Evolutionary conservation across 257 asterid species (phyloP).

Genomic region (Primulina huaijiensis): DNA sequence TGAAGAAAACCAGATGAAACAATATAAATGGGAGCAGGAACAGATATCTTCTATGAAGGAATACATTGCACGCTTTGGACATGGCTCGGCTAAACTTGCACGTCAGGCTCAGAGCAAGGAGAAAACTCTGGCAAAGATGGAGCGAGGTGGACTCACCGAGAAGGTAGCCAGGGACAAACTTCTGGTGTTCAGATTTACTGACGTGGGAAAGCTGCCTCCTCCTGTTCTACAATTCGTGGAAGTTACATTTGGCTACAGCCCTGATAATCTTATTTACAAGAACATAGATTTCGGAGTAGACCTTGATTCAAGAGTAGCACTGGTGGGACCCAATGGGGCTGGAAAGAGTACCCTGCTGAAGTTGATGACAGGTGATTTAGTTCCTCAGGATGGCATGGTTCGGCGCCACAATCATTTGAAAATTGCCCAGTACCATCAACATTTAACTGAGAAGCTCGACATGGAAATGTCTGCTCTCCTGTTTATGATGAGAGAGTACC

Average conservation of each 20-base stretch:
- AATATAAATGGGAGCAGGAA: conserved; percentile 97
- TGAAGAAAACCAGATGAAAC: conserved; percentile 98
- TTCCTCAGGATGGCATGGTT: conserved; percentile 92
- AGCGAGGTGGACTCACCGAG: conserved; percentile 95
- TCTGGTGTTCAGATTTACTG: conserved; percentile 69
- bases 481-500: conserved; percentile 80
- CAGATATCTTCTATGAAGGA: conserved; percentile 95
- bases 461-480: conserved; percentile 71
- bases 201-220: conserved; percentile 97
- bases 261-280: conserved; percentile 86
- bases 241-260: conserved; percentile 84
- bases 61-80: conserved; percentile 98
- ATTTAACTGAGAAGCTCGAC: conserved; percentile 85
- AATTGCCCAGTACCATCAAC: conserved; percentile 94
- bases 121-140: conserved; percentile 96
- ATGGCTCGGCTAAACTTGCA: conserved; percentile 96
- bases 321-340: conserved; percentile 99
- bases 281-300: conserved; percentile 90
- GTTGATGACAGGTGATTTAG: conserved; percentile 91
- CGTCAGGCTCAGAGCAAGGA: conserved; percentile 99
- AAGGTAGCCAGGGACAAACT: conserved; percentile 71
- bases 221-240: conserved; percentile 95
- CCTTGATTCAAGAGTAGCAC: conserved; percentile 89
- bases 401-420: conserved; percentile 88
- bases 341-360: conserved; percentile 95